Evolutionary conservation across 2,329 filamentous ascomycete species (phyloP).

Genomic region (Fusarium sulawesiense): DNA sequence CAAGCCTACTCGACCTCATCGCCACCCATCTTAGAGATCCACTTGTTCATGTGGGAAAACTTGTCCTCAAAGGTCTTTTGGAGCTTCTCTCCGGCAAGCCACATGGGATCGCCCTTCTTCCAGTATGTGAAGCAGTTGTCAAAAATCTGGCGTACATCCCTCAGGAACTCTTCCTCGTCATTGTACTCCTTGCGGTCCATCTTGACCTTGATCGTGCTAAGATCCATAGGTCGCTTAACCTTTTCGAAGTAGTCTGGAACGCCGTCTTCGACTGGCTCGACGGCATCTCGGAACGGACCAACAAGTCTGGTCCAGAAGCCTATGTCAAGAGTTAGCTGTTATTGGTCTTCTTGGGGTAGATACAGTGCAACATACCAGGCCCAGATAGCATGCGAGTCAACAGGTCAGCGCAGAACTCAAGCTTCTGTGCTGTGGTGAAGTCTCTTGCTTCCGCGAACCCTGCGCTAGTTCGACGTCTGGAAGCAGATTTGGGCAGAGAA

Average conservation of each 20-base stretch:
- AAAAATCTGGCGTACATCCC: constrained; percentile 71
- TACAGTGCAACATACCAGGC: constrained; percentile 58
- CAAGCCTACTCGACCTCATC: constrained; percentile 49
- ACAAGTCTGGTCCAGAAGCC: constrained; percentile 76
- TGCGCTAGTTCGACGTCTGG: constrained; percentile 52
- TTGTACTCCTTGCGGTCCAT: constrained; percentile 66
- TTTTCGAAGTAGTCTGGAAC: constrained; percentile 72
- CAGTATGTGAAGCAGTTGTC: constrained; percentile 74
- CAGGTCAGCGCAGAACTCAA: constrained; percentile 69
- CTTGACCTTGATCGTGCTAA: constrained; percentile 69
- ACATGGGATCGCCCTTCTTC: constrained; percentile 66
- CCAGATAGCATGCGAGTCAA: constrained; percentile 70
- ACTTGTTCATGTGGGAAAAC: constrained; percentile 68
- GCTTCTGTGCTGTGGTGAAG: constrained; percentile 58
- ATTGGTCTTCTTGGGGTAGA: background rate
- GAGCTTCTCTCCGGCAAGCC: constrained; percentile 65
- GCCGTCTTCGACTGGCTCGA: constrained; percentile 66
- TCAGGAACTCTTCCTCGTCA: constrained; percentile 64
- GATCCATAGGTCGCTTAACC: constrained; percentile 71
- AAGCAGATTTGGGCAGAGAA: constrained; percentile 49
- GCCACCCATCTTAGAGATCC: constrained; percentile 65
- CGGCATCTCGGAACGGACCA: constrained; percentile 69
- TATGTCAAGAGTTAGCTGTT: constrained; percentile 43
- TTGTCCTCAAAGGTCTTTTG: constrained; percentile 70
- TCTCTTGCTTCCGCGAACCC: constrained; percentile 48